These are phyloP conservation scores for Vickermania spadyakhi DNA, from an alignment of 208 protist species.

Conservation along the genomic window DNA sequence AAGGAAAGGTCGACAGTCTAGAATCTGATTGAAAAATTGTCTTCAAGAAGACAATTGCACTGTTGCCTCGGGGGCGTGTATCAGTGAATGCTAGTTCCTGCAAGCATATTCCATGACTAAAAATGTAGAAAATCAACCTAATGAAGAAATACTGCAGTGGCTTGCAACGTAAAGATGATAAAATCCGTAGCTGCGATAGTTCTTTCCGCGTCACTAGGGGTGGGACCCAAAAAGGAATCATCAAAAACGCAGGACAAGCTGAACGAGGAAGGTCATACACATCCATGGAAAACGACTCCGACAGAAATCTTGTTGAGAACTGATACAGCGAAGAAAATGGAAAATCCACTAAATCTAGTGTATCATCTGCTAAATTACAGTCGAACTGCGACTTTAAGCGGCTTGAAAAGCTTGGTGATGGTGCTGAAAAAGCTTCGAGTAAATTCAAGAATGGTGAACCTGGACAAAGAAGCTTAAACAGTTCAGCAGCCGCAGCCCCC, in stretches of 20 bases:
- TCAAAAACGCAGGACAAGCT: conserved; percentile 33
- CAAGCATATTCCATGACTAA: conserved; percentile 12
- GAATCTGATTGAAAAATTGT: conserved; percentile 9
- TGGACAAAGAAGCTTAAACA: conserved; percentile 62
- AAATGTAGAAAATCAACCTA: conserved; percentile 47
- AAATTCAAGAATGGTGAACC: conserved; percentile 41
- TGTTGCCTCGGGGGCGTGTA: conserved; percentile 5
- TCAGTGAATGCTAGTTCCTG: conserved; percentile 4
- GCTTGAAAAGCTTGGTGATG: conserved; percentile 30
- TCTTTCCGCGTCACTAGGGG: conserved; percentile 66
- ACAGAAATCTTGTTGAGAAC: conserved; percentile 46
- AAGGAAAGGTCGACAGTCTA: conserved; percentile 32
- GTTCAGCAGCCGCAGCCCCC: conserved; percentile 27
- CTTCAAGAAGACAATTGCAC: conserved; percentile 2
- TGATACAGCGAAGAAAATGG: conserved; percentile 44
- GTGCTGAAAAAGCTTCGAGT: conserved; percentile 54
- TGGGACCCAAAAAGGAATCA: conserved; percentile 78
- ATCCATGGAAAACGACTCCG: conserved; percentile 36
- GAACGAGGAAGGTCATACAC: conserved; percentile 38
- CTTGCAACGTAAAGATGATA: conserved; percentile 66
- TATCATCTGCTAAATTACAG: conserved; percentile 7
- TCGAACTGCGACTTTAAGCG: conserved; percentile 40
- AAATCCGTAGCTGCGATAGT: conserved; percentile 25
- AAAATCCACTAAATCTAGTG: conserved; percentile 30
- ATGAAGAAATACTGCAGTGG: conserved; percentile 73